phyloP scores from a whole-genome alignment of 371 early-diverging fungal genomes.

The Polyrhizophydium stewartii region DNA sequence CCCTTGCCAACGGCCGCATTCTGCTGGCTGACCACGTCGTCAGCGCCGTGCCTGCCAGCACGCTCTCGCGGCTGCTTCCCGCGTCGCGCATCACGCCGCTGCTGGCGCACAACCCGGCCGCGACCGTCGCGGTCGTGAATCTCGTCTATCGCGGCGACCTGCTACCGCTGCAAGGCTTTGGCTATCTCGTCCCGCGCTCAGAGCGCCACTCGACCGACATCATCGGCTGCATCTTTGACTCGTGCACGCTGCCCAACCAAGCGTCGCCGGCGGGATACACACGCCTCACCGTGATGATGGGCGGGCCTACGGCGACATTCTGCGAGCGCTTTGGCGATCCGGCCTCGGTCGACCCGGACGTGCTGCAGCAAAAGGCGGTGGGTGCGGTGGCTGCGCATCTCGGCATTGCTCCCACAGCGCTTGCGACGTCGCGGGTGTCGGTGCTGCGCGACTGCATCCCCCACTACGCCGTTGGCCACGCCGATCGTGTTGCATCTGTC shows the following conservation, averaged over 20 bases:
- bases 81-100: neutral
- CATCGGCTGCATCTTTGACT: conserved; percentile 90
- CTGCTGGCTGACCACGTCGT: conserved; percentile 50
- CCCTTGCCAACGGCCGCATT: neutral
- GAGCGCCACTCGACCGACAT: conserved; percentile 30
- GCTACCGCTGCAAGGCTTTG: conserved; percentile 73
- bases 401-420: conserved; percentile 13
- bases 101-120: conserved; percentile 57
- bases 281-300: conserved; percentile 88
- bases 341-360: conserved; percentile 3
- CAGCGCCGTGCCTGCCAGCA: conserved; percentile 56
- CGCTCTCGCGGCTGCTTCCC: conserved; percentile 18
- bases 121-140: conserved; percentile 86
- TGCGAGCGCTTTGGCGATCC: conserved; percentile 35
- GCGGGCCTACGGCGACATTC: conserved; percentile 67
- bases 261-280: conserved; percentile 39
- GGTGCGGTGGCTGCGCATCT: conserved; percentile 16
- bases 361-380: conserved; percentile 13
- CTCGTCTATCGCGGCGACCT: conserved; percentile 57
- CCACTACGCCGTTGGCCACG: conserved; percentile 82
- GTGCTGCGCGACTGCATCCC: conserved; percentile 84
- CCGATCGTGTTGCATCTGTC: conserved; percentile 55
- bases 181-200: conserved; percentile 77
- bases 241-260: conserved; percentile 68
- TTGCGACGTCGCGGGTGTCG: conserved; percentile 39